A percentile compares a stretch with the other conserved stretches of the same genome.
These are phyloP conservation scores for Lactarius deliciosus DNA, from an alignment of 768 basidiomycete genomes.

Conservation along the genomic window DNA sequence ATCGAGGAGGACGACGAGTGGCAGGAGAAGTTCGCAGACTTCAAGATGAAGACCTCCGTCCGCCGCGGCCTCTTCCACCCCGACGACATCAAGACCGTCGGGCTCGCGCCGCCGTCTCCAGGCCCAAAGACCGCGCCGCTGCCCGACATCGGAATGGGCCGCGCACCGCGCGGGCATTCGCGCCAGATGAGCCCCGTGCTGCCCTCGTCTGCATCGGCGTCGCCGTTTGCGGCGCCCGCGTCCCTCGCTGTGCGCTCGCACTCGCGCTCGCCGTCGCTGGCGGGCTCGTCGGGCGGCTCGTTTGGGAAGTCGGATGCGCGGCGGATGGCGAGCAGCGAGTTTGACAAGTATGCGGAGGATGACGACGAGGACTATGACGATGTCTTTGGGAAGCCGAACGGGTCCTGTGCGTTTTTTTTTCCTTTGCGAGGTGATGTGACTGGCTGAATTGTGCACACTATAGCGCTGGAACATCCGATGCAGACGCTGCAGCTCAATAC, in stretches of 20 bases:
- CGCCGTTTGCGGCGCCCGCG: constrained; percentile 43
- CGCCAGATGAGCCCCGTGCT: constrained; percentile 52
- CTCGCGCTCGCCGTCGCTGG: constrained; percentile 33
- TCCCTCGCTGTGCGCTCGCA: constrained; percentile 14
- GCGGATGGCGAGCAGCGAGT: constrained; percentile 57
- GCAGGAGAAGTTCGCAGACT: constrained; percentile 78
- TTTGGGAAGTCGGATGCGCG: constrained; percentile 66
- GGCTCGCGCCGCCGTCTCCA: constrained; percentile 49
- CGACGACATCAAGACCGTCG: constrained; percentile 81
- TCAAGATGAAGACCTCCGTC: constrained; percentile 77
- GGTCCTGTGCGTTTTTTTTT: constrained; percentile 49
- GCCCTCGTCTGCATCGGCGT: constrained; percentile 42
- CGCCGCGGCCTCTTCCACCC: constrained; percentile 84
- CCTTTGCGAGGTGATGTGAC: constrained; percentile 10
- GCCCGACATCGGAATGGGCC: constrained; percentile 41
- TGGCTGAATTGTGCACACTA: constrained; percentile 2
- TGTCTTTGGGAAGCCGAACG: constrained; percentile 80
- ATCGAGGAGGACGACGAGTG: constrained; percentile 70
- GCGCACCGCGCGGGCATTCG: constrained; percentile 45
- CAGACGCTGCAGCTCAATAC: constrained; percentile 85
- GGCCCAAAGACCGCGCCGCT: constrained; percentile 70
- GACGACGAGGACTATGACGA: constrained; percentile 95
- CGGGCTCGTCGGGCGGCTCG: constrained; percentile 50
- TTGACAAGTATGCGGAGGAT: constrained; percentile 84
- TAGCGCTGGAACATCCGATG: constrained; percentile 58